Percentiles rank a stretch among this genome's conserved stretches.
Conservation (phyloP, 768 basidiomycete genomes). For the Cantharellus cinnabarinus region DNA sequence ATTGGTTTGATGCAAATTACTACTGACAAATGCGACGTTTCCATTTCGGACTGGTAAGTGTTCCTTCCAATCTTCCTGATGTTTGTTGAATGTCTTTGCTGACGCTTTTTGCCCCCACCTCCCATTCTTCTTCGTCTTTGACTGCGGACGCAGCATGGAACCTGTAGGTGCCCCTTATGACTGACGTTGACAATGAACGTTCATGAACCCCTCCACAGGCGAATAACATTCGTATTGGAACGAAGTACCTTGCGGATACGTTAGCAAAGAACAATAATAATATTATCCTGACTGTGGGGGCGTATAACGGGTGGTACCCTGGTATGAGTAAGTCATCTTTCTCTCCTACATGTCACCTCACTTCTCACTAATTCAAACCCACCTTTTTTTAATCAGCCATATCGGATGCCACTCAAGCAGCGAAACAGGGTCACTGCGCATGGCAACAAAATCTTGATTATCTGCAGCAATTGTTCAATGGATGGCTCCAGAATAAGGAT, state of each 20-base stretch:
- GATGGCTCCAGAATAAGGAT: slow-evolving; percentile 38
- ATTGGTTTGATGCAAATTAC: slow-evolving; percentile 67
- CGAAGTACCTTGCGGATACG: slow-evolving; percentile 34
- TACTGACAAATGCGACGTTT: slow-evolving; percentile 46
- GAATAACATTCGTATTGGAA: slow-evolving; percentile 52
- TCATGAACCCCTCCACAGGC: slow-evolving; percentile 21
- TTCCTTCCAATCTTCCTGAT: neutral
- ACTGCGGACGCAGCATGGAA: neutral
- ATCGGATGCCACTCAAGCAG: slow-evolving; percentile 39
- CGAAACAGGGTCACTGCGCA: slow-evolving; percentile 31
- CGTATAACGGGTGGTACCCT: slow-evolving; percentile 54
- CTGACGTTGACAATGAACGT: neutral
- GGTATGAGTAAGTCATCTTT: slow-evolving; percentile 23
- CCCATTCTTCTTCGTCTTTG: neutral
- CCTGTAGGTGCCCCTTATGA: neutral
- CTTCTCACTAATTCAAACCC: neutral
- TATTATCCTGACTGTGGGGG: slow-evolving; percentile 36
- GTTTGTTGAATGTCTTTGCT: neutral
- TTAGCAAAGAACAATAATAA: slow-evolving; percentile 31
- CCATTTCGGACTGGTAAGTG: slow-evolving; percentile 19
- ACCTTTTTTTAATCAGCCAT: slow-evolving; percentile 16
- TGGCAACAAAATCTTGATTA: slow-evolving; percentile 82
- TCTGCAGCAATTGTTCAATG: slow-evolving; percentile 49
- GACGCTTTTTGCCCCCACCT: slow-evolving; percentile 4
- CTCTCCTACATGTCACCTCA: neutral